These are phyloP conservation scores for Hypholoma sublateritium DNA, from an alignment of 768 basidiomycete genomes.

Conservation along the genomic window DNA sequence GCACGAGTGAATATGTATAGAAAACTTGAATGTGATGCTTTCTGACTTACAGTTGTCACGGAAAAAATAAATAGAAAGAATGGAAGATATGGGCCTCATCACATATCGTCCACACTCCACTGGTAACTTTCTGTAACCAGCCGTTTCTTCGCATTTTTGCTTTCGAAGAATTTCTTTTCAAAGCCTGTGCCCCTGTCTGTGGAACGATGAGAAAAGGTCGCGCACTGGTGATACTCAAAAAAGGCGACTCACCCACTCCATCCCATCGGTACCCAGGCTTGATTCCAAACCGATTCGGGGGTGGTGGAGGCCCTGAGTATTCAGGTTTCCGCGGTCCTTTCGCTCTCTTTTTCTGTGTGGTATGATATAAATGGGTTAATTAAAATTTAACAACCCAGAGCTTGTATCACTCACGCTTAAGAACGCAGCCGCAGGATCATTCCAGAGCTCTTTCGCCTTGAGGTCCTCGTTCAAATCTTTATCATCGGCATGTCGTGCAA, in stretches of 20 bases:
- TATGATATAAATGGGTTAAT: neutral
- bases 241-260: constrained; percentile 75
- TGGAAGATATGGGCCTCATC: constrained; percentile 36
- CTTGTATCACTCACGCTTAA: constrained; percentile 60
- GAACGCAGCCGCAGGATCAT: constrained; percentile 97
- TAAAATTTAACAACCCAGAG: neutral
- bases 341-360: constrained; percentile 62
- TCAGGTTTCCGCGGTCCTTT: constrained; percentile 82
- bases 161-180: constrained; percentile 90
- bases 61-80: neutral
- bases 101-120: constrained; percentile 96
- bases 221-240: neutral
- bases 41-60: neutral
- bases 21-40: neutral
- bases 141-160: constrained; percentile 72
- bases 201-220: neutral
- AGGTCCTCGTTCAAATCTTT: constrained; percentile 81
- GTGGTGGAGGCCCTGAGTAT: constrained; percentile 84
- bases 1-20: neutral
- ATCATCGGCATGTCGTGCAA: constrained; percentile 84
- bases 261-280: constrained; percentile 98
- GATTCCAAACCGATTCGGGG: constrained; percentile 95
- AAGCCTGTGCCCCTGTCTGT: constrained; percentile 91
- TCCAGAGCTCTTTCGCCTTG: constrained; percentile 84
- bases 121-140: constrained; percentile 70